Conservation (phyloP, 1,284 basidiomycete species). For the Trichosporon sp. region DNA sequence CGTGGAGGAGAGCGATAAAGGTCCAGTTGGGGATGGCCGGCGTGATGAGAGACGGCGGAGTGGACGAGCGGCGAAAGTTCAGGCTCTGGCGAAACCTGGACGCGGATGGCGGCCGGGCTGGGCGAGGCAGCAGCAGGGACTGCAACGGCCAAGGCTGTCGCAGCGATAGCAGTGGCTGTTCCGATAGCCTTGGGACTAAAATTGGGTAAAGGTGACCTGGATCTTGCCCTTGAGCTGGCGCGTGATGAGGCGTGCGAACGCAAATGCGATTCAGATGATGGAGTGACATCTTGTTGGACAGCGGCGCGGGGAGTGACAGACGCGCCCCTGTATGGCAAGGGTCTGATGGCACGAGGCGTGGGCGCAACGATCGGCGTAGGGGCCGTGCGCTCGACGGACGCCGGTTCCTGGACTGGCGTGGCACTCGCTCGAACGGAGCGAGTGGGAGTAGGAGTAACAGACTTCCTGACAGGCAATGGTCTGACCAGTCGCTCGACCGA, state of each 20-base stretch:
- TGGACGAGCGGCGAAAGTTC: background rate
- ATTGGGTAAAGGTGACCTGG: background rate
- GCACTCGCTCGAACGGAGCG: background rate
- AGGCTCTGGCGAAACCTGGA: slow-evolving; percentile 1
- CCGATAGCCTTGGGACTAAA: slow-evolving; percentile 7
- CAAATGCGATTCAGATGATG: background rate
- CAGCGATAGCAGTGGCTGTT: background rate
- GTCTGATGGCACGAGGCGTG: slow-evolving; percentile 7
- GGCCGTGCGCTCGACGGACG: background rate
- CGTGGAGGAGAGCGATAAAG: background rate
- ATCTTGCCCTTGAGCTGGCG: background rate
- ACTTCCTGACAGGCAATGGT: background rate
- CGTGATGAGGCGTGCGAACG: background rate
- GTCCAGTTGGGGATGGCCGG: background rate
- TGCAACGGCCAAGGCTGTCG: slow-evolving; percentile 1
- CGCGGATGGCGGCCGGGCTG: background rate
- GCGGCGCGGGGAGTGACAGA: background rate
- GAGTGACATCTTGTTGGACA: background rate
- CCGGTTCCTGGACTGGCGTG: background rate
- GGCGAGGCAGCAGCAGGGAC: slow-evolving; percentile 1
- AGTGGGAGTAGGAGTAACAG: background rate
- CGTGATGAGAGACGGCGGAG: background rate
- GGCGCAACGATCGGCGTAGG: background rate
- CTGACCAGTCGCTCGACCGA: background rate
- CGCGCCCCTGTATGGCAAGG: background rate